Evolutionary conservation across 192 early-diverging fungal genomes (phyloP).

Genomic region (Podila clonocystis): DNA sequence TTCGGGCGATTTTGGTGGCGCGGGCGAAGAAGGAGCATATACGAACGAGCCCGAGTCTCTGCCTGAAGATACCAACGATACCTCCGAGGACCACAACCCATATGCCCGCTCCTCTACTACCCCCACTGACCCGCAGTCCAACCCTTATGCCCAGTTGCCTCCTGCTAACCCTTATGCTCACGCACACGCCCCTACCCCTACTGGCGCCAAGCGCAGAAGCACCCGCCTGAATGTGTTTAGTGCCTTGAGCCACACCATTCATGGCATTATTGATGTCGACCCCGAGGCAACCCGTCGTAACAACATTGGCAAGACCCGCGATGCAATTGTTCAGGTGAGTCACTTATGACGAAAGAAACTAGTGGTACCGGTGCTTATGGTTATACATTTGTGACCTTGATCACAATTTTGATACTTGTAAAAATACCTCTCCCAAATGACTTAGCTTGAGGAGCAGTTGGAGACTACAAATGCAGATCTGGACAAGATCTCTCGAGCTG

Average conservation of each 20-base stretch:
- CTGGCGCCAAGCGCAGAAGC: conserved; percentile 43
- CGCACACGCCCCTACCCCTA: conserved; percentile 12
- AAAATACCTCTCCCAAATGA: not conserved
- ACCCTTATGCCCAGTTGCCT: conserved; percentile 33
- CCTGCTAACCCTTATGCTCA: conserved; percentile 37
- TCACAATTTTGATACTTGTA: not conserved
- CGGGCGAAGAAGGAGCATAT: conserved; percentile 28
- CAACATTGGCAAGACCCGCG: conserved; percentile 88
- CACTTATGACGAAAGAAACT: not conserved
- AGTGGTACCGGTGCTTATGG: not conserved
- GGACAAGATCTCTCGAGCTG: conserved; percentile 77
- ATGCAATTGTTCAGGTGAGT: conserved; percentile 72
- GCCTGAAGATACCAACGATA: conserved; percentile 9
- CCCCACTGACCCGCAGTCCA: not conserved
- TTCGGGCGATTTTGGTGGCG: conserved; percentile 12
- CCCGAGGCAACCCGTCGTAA: conserved; percentile 89
- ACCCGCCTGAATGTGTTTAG: conserved; percentile 62
- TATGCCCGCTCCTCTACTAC: conserved; percentile 22
- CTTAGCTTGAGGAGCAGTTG: conserved; percentile 80
- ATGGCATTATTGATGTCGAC: conserved; percentile 96
- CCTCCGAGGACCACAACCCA: conserved; percentile 10
- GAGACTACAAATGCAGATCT: conserved; percentile 78
- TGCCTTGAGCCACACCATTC: conserved; percentile 76
- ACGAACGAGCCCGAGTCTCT: conserved; percentile 31
- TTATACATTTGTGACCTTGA: not conserved